phyloP scores from a whole-genome alignment of 306 rosid genomes.

The Hippophae gyantsensis region DNA sequence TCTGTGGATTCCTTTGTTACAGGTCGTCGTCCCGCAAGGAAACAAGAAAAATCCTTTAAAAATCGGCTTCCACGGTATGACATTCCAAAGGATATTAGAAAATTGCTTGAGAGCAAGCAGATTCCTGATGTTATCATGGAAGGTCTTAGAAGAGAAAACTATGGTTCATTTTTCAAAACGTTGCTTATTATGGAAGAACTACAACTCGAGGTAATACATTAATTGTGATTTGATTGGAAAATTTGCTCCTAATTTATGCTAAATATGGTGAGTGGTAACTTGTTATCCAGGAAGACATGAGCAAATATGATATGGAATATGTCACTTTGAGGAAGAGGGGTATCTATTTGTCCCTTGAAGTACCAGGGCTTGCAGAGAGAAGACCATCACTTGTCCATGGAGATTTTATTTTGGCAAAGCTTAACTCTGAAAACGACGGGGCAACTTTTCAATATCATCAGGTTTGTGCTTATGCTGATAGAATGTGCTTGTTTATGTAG shows the following conservation, averaged over 20 bases:
- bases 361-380: constrained; percentile 92
- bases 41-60: constrained; percentile 9
- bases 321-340: constrained; percentile 44
- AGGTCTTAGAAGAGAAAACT: constrained; percentile 46
- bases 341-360: constrained; percentile 55
- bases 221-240: constrained; percentile 6
- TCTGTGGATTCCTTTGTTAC: constrained; percentile 26
- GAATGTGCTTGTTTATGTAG: background rate
- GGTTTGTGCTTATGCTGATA: constrained; percentile 34
- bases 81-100: constrained; percentile 47
- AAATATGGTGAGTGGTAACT: constrained; percentile 11
- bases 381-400: constrained; percentile 92
- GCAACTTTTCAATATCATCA: constrained; percentile 24
- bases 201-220: constrained; percentile 60
- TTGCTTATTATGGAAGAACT: constrained; percentile 82
- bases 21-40: constrained; percentile 39
- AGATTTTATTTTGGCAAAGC: constrained; percentile 56
- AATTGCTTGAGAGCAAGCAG: constrained; percentile 39
- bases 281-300: constrained; percentile 73
- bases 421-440: constrained; percentile 25
- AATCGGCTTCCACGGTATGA: constrained; percentile 66
- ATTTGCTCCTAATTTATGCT: constrained; percentile 14
- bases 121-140: constrained; percentile 43
- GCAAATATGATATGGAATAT: constrained; percentile 54
- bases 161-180: constrained; percentile 41